These are phyloP conservation scores for Globisporangium irregulare DNA, from an alignment of 352 stramenopile species.

Conservation along the genomic window DNA sequence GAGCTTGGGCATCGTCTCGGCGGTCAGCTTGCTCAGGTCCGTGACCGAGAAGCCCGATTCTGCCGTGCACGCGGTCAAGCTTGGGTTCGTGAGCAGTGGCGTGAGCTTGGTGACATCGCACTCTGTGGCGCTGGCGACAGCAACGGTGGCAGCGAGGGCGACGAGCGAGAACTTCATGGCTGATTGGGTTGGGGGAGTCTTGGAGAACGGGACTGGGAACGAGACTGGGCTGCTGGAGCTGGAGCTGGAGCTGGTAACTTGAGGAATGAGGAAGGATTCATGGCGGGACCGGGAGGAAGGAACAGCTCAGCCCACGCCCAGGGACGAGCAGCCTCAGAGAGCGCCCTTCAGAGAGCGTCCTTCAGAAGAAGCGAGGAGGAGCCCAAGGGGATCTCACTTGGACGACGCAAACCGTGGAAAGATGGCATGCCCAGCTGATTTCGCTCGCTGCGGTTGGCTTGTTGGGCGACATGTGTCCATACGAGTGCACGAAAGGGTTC, in stretches of 20 bases:
- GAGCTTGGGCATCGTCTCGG: constrained; percentile 16
- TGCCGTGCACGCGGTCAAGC: constrained; percentile 2
- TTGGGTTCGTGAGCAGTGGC: constrained; percentile 5
- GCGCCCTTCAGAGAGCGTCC: background rate
- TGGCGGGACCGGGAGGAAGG: background rate
- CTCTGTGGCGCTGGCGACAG: constrained; percentile 2
- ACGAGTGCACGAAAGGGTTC: background rate
- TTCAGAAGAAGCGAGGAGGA: background rate
- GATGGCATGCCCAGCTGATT: background rate
- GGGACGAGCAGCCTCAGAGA: background rate
- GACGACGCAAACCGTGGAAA: background rate
- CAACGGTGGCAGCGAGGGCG: constrained; percentile 3
- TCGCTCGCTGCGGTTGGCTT: background rate
- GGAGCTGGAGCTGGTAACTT: background rate
- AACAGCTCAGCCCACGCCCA: background rate
- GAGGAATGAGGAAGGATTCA: constrained; percentile 4
- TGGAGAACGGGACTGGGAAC: background rate
- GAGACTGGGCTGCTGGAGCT: background rate
- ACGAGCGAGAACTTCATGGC: constrained; percentile 17
- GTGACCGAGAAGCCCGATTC: constrained; percentile 29
- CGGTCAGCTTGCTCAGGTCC: constrained; percentile 5
- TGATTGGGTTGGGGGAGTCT: background rate
- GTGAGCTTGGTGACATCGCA: constrained; percentile 15
- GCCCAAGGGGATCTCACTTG: background rate
- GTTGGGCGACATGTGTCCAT: background rate